Percentiles rank a stretch among this genome's conserved stretches.
Evolutionary conservation across 2,329 filamentous ascomycete genomes (phyloP).

Genomic region (Hysterium pulicare): DNA sequence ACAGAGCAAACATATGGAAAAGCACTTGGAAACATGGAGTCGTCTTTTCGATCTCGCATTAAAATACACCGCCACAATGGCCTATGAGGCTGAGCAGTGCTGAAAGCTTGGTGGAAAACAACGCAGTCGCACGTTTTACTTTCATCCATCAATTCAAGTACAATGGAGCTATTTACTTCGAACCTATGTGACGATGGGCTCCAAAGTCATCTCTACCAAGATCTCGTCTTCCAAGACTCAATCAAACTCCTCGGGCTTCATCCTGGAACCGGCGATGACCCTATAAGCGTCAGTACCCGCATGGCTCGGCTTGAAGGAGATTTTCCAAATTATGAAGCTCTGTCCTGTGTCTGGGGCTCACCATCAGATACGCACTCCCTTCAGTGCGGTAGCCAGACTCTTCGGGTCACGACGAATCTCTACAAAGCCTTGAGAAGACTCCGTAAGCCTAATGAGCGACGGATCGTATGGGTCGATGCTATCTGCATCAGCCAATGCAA

Average conservation of each 20-base stretch:
- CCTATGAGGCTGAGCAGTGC: no score
- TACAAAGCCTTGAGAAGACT: not conserved
- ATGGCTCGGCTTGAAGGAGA: not conserved
- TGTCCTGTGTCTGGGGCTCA: not conserved
- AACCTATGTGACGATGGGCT: no score
- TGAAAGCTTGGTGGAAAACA: no score
- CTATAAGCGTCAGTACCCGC: not conserved
- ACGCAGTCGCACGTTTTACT: no score
- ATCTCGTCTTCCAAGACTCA: not conserved
- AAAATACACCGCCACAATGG: no score
- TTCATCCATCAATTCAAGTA: no score
- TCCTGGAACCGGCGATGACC: not conserved
- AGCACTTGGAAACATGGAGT: no score
- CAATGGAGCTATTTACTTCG: no score
- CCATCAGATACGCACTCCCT: not conserved
- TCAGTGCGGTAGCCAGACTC: not conserved
- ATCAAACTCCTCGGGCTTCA: not conserved
- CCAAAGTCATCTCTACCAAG: not conserved
- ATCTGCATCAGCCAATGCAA: slow-evolving; percentile 14
- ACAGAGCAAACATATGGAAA: no score
- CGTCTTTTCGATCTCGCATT: no score
- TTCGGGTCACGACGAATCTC: not conserved
- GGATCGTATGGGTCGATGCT: slow-evolving; percentile 1
- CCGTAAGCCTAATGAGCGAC: not conserved
- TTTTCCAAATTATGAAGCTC: not conserved